Evolutionary conservation across 768 basidiomycete species (phyloP).

Genomic region (Mycena vulgaris): DNA sequence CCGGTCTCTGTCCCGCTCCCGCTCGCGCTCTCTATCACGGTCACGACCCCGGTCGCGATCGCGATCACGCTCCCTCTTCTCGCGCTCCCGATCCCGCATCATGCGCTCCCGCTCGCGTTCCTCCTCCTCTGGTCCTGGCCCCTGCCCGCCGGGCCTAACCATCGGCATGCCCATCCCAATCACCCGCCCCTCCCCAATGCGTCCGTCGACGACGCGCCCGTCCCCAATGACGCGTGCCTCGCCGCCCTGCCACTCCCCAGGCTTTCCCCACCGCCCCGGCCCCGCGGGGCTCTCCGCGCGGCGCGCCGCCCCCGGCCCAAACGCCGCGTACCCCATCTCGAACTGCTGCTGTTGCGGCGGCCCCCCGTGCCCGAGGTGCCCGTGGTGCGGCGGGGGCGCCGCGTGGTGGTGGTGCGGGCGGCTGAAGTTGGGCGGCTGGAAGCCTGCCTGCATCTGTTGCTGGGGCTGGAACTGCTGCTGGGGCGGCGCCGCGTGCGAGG

Average conservation of each 20-base stretch:
- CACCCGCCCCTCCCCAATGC: slow-evolving; percentile 37
- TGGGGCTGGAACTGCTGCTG: slow-evolving; percentile 26
- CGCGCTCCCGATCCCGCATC: slow-evolving; percentile 41
- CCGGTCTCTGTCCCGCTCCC: slow-evolving; percentile 37
- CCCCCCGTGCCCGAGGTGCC: slow-evolving; percentile 31
- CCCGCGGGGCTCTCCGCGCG: slow-evolving; percentile 25
- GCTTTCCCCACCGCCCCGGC: slow-evolving; percentile 45
- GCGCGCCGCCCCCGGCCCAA: slow-evolving; percentile 36
- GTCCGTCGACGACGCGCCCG: slow-evolving; percentile 11
- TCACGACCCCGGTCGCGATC: slow-evolving; percentile 43
- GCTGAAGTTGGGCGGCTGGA: slow-evolving; percentile 26
- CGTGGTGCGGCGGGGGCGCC: slow-evolving; percentile 39
- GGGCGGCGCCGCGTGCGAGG: slow-evolving; percentile 2
- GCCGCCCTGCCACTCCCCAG: slow-evolving; percentile 45
- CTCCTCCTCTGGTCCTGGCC: slow-evolving; percentile 47
- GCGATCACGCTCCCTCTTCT: slow-evolving; percentile 42
- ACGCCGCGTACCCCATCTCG: slow-evolving; percentile 40
- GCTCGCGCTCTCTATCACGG: slow-evolving; percentile 18
- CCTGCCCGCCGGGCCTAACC: slow-evolving; percentile 44
- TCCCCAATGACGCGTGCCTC: slow-evolving; percentile 31
- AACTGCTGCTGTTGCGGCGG: slow-evolving; percentile 35
- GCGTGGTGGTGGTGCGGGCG: slow-evolving; percentile 37
- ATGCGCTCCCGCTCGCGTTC: slow-evolving; percentile 39
- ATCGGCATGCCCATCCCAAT: slow-evolving; percentile 45
- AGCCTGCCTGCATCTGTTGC: slow-evolving; percentile 26